Evolutionary conservation across 2,329 filamentous ascomycete species (phyloP).

Genomic region (Trichoderma lentiforme): DNA sequence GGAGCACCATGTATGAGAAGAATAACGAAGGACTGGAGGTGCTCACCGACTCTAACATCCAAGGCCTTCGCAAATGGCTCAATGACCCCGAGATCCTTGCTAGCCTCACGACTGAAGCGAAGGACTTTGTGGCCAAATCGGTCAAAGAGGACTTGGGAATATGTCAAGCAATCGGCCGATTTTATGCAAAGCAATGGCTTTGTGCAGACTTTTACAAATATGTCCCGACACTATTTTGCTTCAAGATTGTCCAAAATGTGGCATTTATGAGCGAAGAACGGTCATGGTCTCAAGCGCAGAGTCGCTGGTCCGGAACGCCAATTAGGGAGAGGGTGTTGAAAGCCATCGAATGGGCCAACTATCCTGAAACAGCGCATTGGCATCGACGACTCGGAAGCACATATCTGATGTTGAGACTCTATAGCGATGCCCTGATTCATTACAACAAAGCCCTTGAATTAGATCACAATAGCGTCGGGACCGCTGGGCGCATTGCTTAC

Average conservation of each 20-base stretch:
- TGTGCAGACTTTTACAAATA: conserved; percentile 34
- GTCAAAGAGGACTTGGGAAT: conserved; percentile 30
- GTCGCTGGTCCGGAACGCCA: conserved; percentile 36
- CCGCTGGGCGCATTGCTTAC: conserved; percentile 39
- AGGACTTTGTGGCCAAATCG: conserved; percentile 31
- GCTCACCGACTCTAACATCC: conserved; percentile 39
- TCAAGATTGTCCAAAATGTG: conserved; percentile 42
- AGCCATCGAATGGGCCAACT: conserved; percentile 37
- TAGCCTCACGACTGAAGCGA: conserved; percentile 29
- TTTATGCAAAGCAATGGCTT: conserved; percentile 40
- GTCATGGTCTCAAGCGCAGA: conserved; percentile 36
- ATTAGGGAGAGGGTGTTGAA: conserved; percentile 35
- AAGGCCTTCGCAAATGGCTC: conserved; percentile 36
- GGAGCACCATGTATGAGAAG: conserved; percentile 40
- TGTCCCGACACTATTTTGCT: conserved; percentile 40
- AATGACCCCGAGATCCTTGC: conserved; percentile 32
- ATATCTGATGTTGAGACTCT: conserved; percentile 36
- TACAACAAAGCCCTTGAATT: conserved; percentile 37
- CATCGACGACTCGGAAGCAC: conserved; percentile 41
- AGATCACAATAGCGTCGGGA: conserved; percentile 39
- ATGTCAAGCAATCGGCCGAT: conserved; percentile 37
- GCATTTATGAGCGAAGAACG: conserved; percentile 39
- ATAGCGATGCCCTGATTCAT: conserved; percentile 34
- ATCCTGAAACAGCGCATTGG: conserved; percentile 36
- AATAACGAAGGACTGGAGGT: conserved; percentile 43